Evolutionary conservation across 164 flowering plant species (phyloP).

Genomic region (Platanus orientalis): DNA sequence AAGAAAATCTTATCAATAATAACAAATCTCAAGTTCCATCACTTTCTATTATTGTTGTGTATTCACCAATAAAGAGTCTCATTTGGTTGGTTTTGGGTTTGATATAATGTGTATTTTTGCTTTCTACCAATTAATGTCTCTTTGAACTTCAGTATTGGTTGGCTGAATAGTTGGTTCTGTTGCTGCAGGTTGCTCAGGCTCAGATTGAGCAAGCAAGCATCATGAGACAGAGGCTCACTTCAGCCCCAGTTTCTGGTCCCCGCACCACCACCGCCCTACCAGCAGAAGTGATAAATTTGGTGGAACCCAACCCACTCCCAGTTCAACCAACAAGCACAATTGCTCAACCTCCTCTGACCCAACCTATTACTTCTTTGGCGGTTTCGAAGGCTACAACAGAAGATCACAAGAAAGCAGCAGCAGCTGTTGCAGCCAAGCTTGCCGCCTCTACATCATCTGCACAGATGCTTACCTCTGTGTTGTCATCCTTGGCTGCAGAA

Average conservation of each 20-base stretch:
- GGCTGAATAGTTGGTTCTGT: not conserved
- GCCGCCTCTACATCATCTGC: constrained; percentile 77
- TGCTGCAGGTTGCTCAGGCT: constrained; percentile 52
- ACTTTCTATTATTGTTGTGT: no score
- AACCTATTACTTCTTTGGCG: constrained; percentile 40
- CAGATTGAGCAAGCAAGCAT: constrained; percentile 38
- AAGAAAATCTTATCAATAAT: no score
- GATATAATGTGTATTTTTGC: no score
- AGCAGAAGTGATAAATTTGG: constrained; percentile 14
- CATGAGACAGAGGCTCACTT: constrained; percentile 31
- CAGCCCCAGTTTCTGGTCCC: constrained; percentile 21
- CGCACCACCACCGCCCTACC: constrained; percentile 2
- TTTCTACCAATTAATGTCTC: no score
- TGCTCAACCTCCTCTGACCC: constrained; percentile 25
- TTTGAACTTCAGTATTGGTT: not conserved
- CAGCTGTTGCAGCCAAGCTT: constrained; percentile 78
- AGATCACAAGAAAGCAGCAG: constrained; percentile 57
- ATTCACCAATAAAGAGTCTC: no score
- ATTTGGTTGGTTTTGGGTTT: no score
- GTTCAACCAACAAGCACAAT: constrained; percentile 24
- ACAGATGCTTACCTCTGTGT: constrained; percentile 66
- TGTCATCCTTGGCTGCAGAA: constrained; percentile 73
- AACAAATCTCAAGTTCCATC: no score
- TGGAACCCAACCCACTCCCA: constrained; percentile 25
- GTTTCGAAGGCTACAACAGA: constrained; percentile 35